These are phyloP conservation scores for Psidium friedrichsthalianum DNA, from an alignment of 345 rosid species.

Conservation along the genomic window DNA sequence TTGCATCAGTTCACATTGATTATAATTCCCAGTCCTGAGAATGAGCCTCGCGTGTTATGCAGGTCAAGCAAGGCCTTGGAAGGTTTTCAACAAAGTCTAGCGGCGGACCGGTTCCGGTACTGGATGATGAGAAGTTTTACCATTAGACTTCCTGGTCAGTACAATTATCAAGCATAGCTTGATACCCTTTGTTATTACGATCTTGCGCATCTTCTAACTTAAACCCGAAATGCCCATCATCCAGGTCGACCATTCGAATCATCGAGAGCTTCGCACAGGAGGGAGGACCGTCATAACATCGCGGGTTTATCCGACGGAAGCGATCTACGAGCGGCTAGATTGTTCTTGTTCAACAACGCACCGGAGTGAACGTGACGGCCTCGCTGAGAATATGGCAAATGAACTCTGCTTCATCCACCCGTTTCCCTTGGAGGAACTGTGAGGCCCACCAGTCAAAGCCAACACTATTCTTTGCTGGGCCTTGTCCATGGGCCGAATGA, in stretches of 20 bases:
- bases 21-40: background rate
- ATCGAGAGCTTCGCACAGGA: conserved; percentile 78
- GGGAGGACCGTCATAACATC: conserved; percentile 79
- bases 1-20: background rate
- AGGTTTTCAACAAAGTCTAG: conserved; percentile 48
- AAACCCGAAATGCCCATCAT: background rate
- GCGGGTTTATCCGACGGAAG: conserved; percentile 75
- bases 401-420: conserved; percentile 72
- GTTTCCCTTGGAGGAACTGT: conserved; percentile 19
- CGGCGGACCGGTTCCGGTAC: conserved; percentile 60
- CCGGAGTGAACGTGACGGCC: conserved; percentile 56
- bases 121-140: conserved; percentile 47
- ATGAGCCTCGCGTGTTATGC: background rate
- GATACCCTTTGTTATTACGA: background rate
- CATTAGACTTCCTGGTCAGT: conserved; percentile 71
- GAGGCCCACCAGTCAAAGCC: background rate
- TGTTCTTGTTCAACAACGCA: conserved; percentile 89
- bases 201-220: background rate
- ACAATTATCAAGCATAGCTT: background rate
- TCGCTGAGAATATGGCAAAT: conserved; percentile 70
- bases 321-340: conserved; percentile 63
- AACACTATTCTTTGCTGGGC: background rate
- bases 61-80: conserved; percentile 71
- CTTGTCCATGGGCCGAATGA: background rate
- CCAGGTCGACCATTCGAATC: conserved; percentile 93